Evolutionary conservation across 257 asterid species (phyloP).

Genomic region (Catharanthus roseus): DNA sequence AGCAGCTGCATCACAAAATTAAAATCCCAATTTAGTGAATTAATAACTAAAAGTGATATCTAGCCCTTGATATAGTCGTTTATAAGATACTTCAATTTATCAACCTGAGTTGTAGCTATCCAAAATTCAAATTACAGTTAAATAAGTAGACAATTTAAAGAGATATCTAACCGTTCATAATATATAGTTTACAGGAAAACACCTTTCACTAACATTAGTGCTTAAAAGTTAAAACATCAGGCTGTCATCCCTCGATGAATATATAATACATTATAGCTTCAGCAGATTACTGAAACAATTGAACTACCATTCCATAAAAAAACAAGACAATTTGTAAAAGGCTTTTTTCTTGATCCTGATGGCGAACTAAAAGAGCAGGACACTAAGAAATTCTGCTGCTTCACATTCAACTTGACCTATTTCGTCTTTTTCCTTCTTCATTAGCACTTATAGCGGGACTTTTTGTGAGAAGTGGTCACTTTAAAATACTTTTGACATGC

Average conservation of each 20-base stretch:
- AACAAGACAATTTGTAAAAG: no score
- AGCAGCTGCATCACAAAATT: slow-evolving; percentile 1
- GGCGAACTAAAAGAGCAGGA: neutral
- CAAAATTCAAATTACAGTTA: neutral
- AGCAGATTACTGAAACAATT: neutral
- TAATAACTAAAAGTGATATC: neutral
- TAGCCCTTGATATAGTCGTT: neutral
- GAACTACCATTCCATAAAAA: neutral
- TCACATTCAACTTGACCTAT: no score
- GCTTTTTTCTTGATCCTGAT: neutral
- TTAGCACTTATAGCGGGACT: no score
- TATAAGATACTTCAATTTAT: neutral
- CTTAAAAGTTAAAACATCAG: neutral
- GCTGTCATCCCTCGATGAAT: neutral
- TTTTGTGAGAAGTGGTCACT: no score
- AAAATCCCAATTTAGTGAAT: neutral
- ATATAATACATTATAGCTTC: neutral
- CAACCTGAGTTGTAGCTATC: neutral
- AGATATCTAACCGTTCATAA: neutral
- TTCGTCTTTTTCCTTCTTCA: no score
- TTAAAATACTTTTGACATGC: no score
- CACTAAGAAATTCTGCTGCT: neutral
- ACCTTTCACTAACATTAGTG: neutral
- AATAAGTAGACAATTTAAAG: neutral
- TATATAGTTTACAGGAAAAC: no score